Conservation (phyloP, 129 eudicot species). For the Lactuca saligna region DNA sequence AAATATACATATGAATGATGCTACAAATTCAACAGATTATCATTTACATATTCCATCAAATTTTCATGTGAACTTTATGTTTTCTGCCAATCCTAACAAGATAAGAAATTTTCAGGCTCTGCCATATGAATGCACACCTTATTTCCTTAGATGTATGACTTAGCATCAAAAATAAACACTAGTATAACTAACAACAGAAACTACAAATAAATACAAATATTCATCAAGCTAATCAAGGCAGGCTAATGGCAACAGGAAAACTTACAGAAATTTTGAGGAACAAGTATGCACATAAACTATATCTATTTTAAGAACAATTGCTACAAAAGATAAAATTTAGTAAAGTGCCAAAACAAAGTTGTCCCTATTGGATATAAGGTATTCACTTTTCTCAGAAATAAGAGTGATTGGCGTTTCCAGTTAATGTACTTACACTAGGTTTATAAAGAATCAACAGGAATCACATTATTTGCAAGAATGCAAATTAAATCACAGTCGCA, state of each 20-base stretch:
- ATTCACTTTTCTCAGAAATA: not conserved
- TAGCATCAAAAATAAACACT: not conserved
- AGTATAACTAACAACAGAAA: not conserved
- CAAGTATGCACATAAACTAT: not conserved
- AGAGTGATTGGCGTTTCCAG: not conserved
- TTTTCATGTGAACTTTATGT: not conserved
- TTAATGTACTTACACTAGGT: not conserved
- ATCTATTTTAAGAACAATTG: not conserved
- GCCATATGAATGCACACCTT: too few relatives aligned
- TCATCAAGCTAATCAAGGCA: conserved; percentile 14
- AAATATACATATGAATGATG: not conserved
- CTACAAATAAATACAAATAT: not conserved
- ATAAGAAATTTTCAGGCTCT: too few relatives aligned
- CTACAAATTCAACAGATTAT: not conserved
- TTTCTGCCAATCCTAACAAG: too few relatives aligned
- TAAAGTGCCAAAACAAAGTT: not conserved
- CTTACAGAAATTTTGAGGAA: not conserved
- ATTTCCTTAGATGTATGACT: not conserved
- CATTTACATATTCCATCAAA: not conserved
- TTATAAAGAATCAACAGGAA: not conserved
- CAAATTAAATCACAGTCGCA: not conserved
- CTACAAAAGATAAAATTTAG: not conserved
- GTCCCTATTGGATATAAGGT: not conserved
- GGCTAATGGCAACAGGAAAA: not conserved
- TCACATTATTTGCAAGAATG: not conserved